phyloP scores from a whole-genome alignment of 2,329 filamentous ascomycete species.

The Aspergillus fijiensis region DNA sequence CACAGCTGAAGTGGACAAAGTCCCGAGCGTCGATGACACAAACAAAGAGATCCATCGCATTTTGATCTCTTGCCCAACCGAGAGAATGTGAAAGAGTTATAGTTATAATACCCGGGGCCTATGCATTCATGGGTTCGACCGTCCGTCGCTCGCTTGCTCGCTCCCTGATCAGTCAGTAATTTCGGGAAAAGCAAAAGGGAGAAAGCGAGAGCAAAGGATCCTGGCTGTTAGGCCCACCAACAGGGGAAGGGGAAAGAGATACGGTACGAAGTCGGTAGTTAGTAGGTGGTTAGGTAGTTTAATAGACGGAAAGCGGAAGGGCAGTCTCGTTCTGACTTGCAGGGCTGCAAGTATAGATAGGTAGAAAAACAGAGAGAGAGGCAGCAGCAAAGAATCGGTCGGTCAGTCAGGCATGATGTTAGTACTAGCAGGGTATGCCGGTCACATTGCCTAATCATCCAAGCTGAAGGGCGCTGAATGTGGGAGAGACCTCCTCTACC shows the following conservation, averaged over 20 bases:
- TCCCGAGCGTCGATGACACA: no score
- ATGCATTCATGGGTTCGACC: neutral
- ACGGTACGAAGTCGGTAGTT: neutral
- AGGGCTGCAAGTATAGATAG: neutral
- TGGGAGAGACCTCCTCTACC: neutral
- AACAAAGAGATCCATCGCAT: no score
- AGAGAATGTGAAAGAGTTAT: neutral
- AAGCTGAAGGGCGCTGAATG: neutral
- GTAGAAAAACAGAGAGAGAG: neutral
- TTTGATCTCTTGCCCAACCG: neutral
- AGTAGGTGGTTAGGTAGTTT: neutral
- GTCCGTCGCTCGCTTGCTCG: neutral
- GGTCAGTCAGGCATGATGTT: no score
- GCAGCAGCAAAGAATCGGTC: no score
- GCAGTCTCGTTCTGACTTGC: neutral
- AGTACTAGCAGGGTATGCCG: neutral
- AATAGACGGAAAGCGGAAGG: neutral
- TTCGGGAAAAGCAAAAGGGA: neutral
- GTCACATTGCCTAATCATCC: constrained; percentile 8
- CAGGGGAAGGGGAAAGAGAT: neutral
- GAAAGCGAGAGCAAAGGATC: neutral
- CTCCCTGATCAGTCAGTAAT: neutral
- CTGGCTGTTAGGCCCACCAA: neutral
- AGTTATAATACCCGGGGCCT: neutral
- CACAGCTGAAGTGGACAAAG: neutral